Percentiles rank a stretch among this genome's conserved stretches.
Conservation (phyloP, 2,329 filamentous ascomycete species). For the Domatiomyces globalis region DNA sequence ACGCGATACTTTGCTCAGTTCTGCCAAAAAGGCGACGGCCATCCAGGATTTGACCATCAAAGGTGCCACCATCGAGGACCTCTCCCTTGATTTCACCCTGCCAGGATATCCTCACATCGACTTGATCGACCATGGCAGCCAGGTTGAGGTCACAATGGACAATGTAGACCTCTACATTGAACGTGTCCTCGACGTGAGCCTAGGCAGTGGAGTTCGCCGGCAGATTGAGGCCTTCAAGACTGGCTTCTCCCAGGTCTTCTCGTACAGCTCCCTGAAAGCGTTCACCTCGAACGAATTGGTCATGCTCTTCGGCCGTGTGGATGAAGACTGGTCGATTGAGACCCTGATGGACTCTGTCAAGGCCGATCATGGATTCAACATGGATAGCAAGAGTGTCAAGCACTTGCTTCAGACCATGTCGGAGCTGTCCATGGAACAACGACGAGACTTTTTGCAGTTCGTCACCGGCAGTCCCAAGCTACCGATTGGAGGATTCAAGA, state of each 20-base stretch:
- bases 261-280: conserved; percentile 77
- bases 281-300: conserved; percentile 94
- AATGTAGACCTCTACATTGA: conserved; percentile 87
- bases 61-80: conserved; percentile 65
- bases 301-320: conserved; percentile 78
- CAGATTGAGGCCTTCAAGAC: conserved; percentile 83
- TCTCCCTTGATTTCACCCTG: conserved; percentile 86
- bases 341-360: conserved; percentile 98
- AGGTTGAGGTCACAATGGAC: conserved; percentile 66
- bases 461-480: conserved; percentile 96
- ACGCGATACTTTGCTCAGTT: conserved; percentile 50
- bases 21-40: conserved; percentile 56
- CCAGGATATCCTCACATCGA: conserved; percentile 84
- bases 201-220: conserved; percentile 72
- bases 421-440: conserved; percentile 57
- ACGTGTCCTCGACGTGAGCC: conserved; percentile 76
- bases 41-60: conserved; percentile 59
- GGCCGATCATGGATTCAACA: conserved; percentile 94
- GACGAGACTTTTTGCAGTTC: conserved; percentile 91
- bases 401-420: conserved; percentile 94
- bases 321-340: conserved; percentile 95
- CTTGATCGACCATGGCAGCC: conserved; percentile 58
- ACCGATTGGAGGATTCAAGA: conserved; percentile 96
- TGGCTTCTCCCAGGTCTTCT: conserved; percentile 93
- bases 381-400: conserved; percentile 90